Base-by-base conservation (phyloP, 1,284 basidiomycete species). In the Trametes sp. region DNA sequence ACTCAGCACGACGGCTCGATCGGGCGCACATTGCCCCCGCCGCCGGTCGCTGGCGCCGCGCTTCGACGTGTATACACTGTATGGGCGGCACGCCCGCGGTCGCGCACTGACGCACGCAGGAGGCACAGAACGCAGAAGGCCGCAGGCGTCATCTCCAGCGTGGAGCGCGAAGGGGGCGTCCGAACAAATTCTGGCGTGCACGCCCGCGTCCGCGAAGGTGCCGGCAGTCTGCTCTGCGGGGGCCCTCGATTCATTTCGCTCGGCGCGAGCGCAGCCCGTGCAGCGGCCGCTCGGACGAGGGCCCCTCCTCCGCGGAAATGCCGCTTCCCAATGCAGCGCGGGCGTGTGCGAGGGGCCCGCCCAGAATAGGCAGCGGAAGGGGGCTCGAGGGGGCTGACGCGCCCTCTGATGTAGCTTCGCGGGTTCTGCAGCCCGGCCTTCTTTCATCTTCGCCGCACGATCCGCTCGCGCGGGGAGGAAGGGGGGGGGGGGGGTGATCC, bases 391-490 rank as follows among this genome's bases (percentile, higher is more conserved):
- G 48, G 29, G 28, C 38, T 38, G 42, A 19, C 31, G 41, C 35
- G 42, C 23, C 26, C n/a, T 14, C 9, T 53, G 23, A 42, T 33
- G 26, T 29, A 53, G 51, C 59, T 60, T 60, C 59, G 52, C 59
- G 59, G 59, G 52, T 50, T 60, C 54, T 56, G 26, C 31, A 16
- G 14, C 19, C 24, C 31, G 19, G 24, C 24, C 33, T 56, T 56
- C 57, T 59, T 54, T 53, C 44, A 38, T 54, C 44, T 59, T 59
- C 59, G 53, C 29, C 31, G 23, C 24, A 50, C 52, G 59, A 60
- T 60, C 53, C 59, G 21, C 59, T 41, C 33, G 33, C 31, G 31
- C 31, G 26, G 57, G 44, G 57, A 59, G 44, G 51, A 59, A 54
- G 54, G 57, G 46, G 44, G 36, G 35, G 44, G 29, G 21, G 26